A percentile compares a stretch with the other conserved stretches of the same genome.
Conservation (phyloP, 345 rosid genomes). For the Schrenkiella parvula region DNA sequence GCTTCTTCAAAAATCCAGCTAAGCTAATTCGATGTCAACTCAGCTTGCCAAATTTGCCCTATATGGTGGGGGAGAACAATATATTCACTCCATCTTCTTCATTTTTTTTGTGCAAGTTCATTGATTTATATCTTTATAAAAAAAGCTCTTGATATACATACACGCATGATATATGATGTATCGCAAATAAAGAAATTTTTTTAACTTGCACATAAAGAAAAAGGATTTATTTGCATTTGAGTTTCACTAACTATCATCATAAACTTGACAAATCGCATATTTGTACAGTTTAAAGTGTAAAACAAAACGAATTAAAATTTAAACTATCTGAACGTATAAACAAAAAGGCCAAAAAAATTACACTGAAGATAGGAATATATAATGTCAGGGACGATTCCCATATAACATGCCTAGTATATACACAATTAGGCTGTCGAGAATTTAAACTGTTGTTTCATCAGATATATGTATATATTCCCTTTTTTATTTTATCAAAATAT, state of each 20-base stretch:
- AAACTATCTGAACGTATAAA: background rate
- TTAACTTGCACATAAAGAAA: background rate
- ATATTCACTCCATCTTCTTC: background rate
- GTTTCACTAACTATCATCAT: background rate
- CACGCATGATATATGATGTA: background rate
- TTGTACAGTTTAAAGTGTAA: background rate
- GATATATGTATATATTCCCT: conserved; percentile 5
- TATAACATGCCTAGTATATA: conserved; percentile 2
- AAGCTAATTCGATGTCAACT: conserved; percentile 24
- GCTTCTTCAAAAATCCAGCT: background rate
- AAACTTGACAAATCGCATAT: background rate
- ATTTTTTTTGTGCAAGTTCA: background rate
- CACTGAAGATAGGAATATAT: conserved; percentile 21
- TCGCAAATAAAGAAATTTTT: background rate
- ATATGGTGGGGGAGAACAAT: conserved; percentile 11
- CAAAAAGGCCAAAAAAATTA: background rate
- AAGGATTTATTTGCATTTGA: background rate
- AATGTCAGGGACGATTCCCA: background rate
- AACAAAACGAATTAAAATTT: background rate
- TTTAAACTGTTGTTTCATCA: conserved; percentile 10
- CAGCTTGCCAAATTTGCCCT: conserved; percentile 18
- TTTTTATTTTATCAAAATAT: background rate
- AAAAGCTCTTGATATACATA: background rate
- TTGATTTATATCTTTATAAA: background rate
- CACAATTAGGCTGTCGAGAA: conserved; percentile 19